A percentile compares a stretch with the other conserved stretches of the same genome.
phyloP scores from a whole-genome alignment of 2,329 filamentous ascomycete genomes.

The Hysterium pulicare region DNA sequence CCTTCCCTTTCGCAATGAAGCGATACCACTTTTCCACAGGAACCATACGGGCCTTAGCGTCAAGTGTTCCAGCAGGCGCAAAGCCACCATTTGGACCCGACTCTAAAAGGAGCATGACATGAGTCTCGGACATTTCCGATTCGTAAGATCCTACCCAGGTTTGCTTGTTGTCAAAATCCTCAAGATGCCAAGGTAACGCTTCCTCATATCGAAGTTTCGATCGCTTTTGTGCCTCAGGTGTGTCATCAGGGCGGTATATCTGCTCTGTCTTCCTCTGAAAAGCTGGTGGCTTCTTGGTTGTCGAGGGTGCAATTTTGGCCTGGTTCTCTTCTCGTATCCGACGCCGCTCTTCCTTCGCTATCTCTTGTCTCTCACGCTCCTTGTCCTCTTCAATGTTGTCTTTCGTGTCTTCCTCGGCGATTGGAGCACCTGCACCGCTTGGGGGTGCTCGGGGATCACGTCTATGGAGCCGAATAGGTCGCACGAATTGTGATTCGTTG shows the following conservation, averaged over 20 bases:
- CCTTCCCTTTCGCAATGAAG: constrained; percentile 71
- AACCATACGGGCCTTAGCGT: constrained; percentile 68
- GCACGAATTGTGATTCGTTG: constrained; percentile 78
- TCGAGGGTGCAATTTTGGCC: constrained; percentile 86
- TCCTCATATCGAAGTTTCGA: constrained; percentile 79
- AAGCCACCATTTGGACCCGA: constrained; percentile 50
- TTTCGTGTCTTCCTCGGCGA: constrained; percentile 54
- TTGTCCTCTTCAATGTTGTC: constrained; percentile 66
- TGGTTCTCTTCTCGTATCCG: constrained; percentile 82
- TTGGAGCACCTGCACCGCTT: constrained; percentile 39
- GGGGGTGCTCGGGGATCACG: constrained; percentile 71
- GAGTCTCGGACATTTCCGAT: constrained; percentile 75
- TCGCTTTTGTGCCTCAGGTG: constrained; percentile 66
- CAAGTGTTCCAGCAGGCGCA: too few species aligned
- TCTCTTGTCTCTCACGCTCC: constrained; percentile 57
- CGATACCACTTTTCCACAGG: constrained; percentile 96
- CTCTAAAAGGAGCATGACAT: constrained; percentile 76
- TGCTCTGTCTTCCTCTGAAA: constrained; percentile 80
- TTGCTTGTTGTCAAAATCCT: constrained; percentile 94
- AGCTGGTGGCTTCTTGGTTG: constrained; percentile 62
- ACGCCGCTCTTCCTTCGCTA: constrained; percentile 70
- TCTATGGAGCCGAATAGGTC: constrained; percentile 84
- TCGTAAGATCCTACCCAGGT: constrained; percentile 92
- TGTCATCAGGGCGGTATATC: constrained; percentile 77
- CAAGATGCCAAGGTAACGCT: constrained; percentile 91